Evolutionary conservation across 1,284 basidiomycete species (phyloP).

Genomic region (Apiotrichum gracile): DNA sequence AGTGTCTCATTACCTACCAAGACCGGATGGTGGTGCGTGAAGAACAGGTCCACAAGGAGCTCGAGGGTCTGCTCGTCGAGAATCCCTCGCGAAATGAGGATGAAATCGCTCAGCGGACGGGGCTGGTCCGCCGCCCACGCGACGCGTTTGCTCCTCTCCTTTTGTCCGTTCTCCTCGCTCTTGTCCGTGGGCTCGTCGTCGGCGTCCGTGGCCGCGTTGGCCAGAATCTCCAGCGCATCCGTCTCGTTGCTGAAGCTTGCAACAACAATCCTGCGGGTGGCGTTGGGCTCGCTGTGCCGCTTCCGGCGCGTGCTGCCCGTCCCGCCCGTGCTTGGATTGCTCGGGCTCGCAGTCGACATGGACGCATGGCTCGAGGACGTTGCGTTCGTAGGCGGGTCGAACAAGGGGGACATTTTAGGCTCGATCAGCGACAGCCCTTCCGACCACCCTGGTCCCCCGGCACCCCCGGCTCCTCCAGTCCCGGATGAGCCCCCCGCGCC

Average conservation of each 20-base stretch:
- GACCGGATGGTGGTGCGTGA: slow-evolving; percentile 42
- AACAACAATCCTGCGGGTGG: slow-evolving; percentile 40
- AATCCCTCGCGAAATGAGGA: slow-evolving; percentile 39
- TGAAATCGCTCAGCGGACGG: slow-evolving; percentile 28
- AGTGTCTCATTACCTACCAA: slow-evolving; percentile 28
- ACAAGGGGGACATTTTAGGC: slow-evolving; percentile 12
- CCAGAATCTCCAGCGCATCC: slow-evolving; percentile 47
- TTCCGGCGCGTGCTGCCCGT: slow-evolving; percentile 4
- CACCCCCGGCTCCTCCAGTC: neutral
- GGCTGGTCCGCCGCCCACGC: slow-evolving; percentile 17
- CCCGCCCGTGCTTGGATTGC: slow-evolving; percentile 13
- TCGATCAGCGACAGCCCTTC: neutral
- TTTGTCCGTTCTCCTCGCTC: slow-evolving; percentile 1
- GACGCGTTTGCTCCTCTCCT: slow-evolving; percentile 10
- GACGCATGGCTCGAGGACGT: slow-evolving; percentile 20
- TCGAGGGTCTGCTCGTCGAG: slow-evolving; percentile 31
- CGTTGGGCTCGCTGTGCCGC: slow-evolving; percentile 21
- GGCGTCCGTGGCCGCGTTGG: slow-evolving; percentile 42
- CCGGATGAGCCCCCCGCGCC: too few species aligned
- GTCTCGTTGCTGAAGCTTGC: slow-evolving; percentile 47
- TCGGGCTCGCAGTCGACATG: slow-evolving; percentile 15
- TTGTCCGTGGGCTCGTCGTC: slow-evolving; percentile 16
- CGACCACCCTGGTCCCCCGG: neutral
- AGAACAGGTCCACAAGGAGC: slow-evolving; percentile 39
- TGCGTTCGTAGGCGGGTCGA: slow-evolving; percentile 14